A percentile compares a stretch with the other conserved stretches of the same genome.
Evolutionary conservation across 2,329 filamentous ascomycete genomes (phyloP).

Genomic region (Diaporthe longicolla): DNA sequence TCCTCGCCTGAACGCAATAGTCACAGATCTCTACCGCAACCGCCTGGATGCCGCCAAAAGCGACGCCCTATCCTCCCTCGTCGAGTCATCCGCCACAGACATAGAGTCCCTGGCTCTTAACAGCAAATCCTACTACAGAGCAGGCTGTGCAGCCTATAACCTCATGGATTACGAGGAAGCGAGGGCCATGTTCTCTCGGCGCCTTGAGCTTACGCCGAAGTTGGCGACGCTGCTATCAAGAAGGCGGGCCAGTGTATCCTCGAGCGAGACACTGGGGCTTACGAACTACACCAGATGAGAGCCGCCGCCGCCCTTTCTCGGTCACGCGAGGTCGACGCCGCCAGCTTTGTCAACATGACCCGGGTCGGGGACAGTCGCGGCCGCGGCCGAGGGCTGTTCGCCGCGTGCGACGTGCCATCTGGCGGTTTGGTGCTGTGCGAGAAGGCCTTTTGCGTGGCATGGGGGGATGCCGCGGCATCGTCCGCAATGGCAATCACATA

Average conservation of each 20-base stretch:
- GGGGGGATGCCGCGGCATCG: not conserved
- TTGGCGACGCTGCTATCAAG: not conserved
- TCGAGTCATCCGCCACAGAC: no score
- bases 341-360: not conserved
- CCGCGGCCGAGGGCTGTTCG: not conserved
- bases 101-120: not conserved
- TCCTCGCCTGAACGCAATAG: not conserved
- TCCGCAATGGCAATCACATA: not conserved
- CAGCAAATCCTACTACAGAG: slow-evolving; percentile 10
- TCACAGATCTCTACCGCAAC: not conserved
- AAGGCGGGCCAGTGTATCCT: not conserved
- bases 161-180: not conserved
- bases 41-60: slow-evolving; percentile 4
- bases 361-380: not conserved
- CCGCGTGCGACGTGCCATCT: not conserved
- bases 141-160: slow-evolving; percentile 5
- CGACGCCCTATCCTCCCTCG: not conserved
- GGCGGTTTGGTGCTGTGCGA: not conserved
- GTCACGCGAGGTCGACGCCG: not conserved
- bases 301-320: not conserved
- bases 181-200: not conserved
- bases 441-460: slow-evolving; percentile 3
- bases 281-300: not conserved
- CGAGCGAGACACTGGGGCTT: not conserved
- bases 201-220: not conserved